These are phyloP conservation scores for Plasmodium vivax DNA, from an alignment of 169 alveolate genomes.

Conservation along the genomic window DNA sequence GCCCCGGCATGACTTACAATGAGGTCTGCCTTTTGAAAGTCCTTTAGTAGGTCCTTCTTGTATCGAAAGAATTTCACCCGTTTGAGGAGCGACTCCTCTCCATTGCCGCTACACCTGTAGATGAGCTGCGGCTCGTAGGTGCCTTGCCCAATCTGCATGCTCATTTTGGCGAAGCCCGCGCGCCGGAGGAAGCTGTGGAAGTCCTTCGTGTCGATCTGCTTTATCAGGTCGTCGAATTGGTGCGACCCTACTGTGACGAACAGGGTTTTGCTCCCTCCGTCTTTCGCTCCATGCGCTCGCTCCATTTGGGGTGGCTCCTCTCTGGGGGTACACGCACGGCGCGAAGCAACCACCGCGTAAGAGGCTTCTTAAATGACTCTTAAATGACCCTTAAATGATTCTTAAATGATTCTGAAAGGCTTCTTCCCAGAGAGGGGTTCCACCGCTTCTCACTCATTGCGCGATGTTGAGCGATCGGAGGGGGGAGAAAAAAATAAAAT, in stretches of 20 bases:
- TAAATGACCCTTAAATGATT: too few species aligned
- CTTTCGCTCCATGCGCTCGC: background rate
- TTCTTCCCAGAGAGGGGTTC: background rate
- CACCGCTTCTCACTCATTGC: background rate
- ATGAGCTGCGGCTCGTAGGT: slow-evolving; percentile 31
- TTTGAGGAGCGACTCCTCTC: background rate
- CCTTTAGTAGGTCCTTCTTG: slow-evolving; percentile 76
- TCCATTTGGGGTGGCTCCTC: background rate
- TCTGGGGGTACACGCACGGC: background rate
- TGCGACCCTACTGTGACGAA: slow-evolving; percentile 63
- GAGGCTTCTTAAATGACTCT: too few species aligned
- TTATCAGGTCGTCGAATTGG: slow-evolving; percentile 49
- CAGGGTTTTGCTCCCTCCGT: slow-evolving; percentile 1
- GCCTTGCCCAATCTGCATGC: slow-evolving; percentile 40
- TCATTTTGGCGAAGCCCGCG: slow-evolving; percentile 28
- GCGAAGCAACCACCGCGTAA: too few species aligned
- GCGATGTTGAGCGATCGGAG: background rate
- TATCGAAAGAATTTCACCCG: slow-evolving; percentile 66
- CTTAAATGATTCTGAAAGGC: too few species aligned
- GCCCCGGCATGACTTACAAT: slow-evolving; percentile 90
- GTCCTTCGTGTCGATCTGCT: slow-evolving; percentile 18
- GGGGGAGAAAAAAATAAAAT: background rate
- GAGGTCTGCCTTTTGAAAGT: slow-evolving; percentile 79
- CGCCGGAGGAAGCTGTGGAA: slow-evolving; percentile 34
- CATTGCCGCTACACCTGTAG: slow-evolving; percentile 1